These are phyloP conservation scores for Amaranthus hypochondriacus DNA, from an alignment of 148 eudicot species.

Conservation along the genomic window DNA sequence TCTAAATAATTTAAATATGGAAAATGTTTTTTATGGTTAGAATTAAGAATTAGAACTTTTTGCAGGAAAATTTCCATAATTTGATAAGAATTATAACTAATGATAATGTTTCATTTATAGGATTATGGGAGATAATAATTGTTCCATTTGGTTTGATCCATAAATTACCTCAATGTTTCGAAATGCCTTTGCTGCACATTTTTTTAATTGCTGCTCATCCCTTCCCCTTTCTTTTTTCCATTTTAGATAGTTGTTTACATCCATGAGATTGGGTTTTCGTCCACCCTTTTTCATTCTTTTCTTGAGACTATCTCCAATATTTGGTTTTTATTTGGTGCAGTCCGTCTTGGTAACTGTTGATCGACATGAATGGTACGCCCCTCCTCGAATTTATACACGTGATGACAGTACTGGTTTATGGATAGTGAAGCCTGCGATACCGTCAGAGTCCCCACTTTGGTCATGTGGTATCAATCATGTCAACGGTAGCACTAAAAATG, in stretches of 20 bases:
- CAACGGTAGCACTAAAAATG: conserved; percentile 26
- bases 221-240: not conserved
- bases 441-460: conserved; percentile 51
- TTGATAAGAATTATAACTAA: too few relatives aligned
- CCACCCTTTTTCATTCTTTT: not conserved
- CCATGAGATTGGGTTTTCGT: not conserved
- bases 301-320: not conserved
- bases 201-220: not conserved
- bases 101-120: too few relatives aligned
- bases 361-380: conserved; percentile 96
- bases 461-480: conserved; percentile 30
- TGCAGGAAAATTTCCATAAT: too few relatives aligned
- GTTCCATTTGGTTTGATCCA: too few relatives aligned
- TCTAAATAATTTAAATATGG: too few relatives aligned
- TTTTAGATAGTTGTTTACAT: not conserved
- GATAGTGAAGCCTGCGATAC: conserved; percentile 58
- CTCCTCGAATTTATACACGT: conserved; percentile 73
- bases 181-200: not conserved
- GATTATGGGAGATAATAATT: too few relatives aligned
- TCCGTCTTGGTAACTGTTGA: conserved; percentile 93
- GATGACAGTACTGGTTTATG: conserved; percentile 81
- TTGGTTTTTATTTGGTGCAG: conserved; percentile 37
- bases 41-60: too few relatives aligned
- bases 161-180: too few relatives aligned
- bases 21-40: too few relatives aligned